Evolutionary conservation across 768 basidiomycete genomes (phyloP).

Genomic region (Polyporus arcularius): DNA sequence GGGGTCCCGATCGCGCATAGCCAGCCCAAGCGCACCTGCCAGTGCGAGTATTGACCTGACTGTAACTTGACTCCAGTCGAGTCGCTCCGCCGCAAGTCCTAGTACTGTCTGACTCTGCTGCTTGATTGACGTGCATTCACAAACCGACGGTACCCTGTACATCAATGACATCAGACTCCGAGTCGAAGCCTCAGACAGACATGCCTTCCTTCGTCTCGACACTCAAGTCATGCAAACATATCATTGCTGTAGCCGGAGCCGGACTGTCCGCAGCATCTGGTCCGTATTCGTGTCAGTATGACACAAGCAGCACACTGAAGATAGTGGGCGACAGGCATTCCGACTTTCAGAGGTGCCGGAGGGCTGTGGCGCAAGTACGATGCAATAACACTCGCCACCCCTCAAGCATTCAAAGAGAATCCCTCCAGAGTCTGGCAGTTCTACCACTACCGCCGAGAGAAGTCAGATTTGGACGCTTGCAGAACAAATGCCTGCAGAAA

Average conservation of each 20-base stretch:
- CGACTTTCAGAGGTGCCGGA: conserved; percentile 54
- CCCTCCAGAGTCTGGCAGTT: conserved; percentile 64
- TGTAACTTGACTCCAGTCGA: conserved; percentile 1
- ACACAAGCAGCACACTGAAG: background rate
- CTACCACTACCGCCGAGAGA: conserved; percentile 61
- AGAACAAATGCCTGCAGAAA: background rate
- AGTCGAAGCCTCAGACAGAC: conserved; percentile 4
- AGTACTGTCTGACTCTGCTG: background rate
- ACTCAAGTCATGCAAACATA: conserved; percentile 32
- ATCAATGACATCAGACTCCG: conserved; percentile 1
- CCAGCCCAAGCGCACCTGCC: background rate
- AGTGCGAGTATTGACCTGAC: conserved; percentile 1
- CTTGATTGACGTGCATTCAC: background rate
- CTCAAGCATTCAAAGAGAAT: conserved; percentile 48
- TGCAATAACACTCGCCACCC: conserved; percentile 53
- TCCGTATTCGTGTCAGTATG: conserved; percentile 21
- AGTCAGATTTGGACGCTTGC: conserved; percentile 27
- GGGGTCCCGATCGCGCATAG: conserved; percentile 5
- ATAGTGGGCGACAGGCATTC: conserved; percentile 31
- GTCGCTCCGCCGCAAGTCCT: background rate
- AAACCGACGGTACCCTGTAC: background rate
- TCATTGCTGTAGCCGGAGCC: conserved; percentile 52
- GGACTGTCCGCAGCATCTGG: conserved; percentile 69
- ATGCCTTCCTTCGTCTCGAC: conserved; percentile 26
- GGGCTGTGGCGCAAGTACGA: conserved; percentile 54